Evolutionary conservation across 1,139 yeast genomes (phyloP).

Genomic region (Tardiomyces blankii): DNA sequence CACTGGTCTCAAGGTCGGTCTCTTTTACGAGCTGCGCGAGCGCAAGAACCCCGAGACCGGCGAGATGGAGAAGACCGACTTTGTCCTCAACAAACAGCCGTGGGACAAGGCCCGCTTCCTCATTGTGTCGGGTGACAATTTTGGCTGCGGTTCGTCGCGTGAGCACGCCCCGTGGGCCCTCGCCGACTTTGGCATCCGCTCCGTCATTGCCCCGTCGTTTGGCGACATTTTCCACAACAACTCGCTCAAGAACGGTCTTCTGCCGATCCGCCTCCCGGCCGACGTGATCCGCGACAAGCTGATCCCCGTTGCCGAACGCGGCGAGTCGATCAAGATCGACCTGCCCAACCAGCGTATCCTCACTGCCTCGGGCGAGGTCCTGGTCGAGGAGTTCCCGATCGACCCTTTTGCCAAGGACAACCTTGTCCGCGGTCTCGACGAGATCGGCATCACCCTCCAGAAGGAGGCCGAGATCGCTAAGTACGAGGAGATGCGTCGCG

Average conservation of each 20-base stretch:
- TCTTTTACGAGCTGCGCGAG: constrained; percentile 84
- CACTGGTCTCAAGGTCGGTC: constrained; percentile 81
- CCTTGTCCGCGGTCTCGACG: constrained; percentile 87
- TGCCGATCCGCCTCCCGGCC: constrained; percentile 81
- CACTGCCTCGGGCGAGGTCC: constrained; percentile 58
- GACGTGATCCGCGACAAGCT: constrained; percentile 59
- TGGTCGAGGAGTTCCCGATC: constrained; percentile 73
- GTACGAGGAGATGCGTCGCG: constrained; percentile 69
- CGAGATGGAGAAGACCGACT: constrained; percentile 73
- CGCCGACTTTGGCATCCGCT: constrained; percentile 91
- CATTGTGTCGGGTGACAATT: constrained; percentile 91
- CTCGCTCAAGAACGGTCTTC: constrained; percentile 87
- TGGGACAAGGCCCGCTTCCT: constrained; percentile 70
- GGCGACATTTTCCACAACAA: constrained; percentile 97
- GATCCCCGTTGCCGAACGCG: constrained; percentile 67
- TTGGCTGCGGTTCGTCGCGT: constrained; percentile 98
- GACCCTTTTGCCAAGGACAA: constrained; percentile 93
- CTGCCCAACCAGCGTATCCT: constrained; percentile 75
- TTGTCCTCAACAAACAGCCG: constrained; percentile 76
- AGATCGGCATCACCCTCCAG: constrained; percentile 89
- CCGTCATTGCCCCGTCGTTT: constrained; percentile 93
- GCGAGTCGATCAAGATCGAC: constrained; percentile 65
- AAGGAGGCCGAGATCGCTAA: constrained; percentile 65
- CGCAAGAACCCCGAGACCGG: constrained; percentile 53
- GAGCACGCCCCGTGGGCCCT: constrained; percentile 99